Evolutionary conservation across 129 eudicot species (phyloP), one percentile per base, ranked within the genome.

Genomic region (Centaurea solstitialis): DNA sequence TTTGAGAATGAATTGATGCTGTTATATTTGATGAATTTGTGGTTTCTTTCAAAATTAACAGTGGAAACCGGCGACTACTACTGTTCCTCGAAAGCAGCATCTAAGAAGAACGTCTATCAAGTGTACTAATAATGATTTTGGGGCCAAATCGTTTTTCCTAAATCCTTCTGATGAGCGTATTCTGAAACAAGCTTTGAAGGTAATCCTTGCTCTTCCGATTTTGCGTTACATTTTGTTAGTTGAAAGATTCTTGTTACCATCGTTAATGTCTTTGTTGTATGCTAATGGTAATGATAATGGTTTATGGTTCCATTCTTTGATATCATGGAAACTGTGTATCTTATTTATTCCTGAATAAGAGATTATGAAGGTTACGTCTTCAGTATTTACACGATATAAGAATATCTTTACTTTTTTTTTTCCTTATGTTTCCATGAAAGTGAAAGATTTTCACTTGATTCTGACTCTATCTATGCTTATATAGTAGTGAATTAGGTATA

Each of bases 161-260:
- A 84, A 75, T 61, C 82, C 87, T 13, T 72, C 81, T 4, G 86
- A 86, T 77, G 89, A 88, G 53, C 89, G 86, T 61, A 86, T 88
- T 74, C 86, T 86, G 33, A 88, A 86, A 39, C 76, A 88, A 80
- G 92, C 92, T 57, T 73, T 88, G 7, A 80, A 83, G 89, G 92
- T 88, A 72, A 69, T 21, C 41, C 47, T 38, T 50, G 0, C 11
- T 21, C 0, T 10, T 23, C 40, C 20, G 4, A 53, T n/a, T n/a
- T 13, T 39, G 9, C 6, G 21, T 53, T 7, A 53, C 62, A 53
- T 53, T 53, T 15, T 21, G 21, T 53, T 53, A 53, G 5, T 15
- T 15, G 4, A 15, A 50, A 15, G 21, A 53, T 53, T n/a, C n/a
- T n/a, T 15, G 62, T 17, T 53, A 53, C 21, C 6, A 17, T 15